These are phyloP conservation scores for Pterula multifida DNA, from an alignment of 1,284 basidiomycete species.

Conservation along the genomic window DNA sequence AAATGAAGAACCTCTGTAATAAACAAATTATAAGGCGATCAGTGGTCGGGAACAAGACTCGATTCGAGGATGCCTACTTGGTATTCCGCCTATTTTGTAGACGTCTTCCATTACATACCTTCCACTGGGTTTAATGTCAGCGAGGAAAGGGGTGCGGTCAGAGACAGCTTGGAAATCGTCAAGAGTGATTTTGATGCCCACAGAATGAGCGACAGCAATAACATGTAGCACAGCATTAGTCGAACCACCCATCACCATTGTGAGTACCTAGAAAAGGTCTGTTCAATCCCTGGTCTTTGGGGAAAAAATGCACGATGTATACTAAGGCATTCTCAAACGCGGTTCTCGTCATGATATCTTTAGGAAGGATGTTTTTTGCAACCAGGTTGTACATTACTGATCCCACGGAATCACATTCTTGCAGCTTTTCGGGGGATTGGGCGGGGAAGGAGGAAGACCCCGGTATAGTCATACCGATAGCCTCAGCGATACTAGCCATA, in stretches of 20 bases:
- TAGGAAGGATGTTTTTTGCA: constrained; percentile 85
- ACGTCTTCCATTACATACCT: constrained; percentile 89
- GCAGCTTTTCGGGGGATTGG: constrained; percentile 75
- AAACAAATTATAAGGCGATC: constrained; percentile 1
- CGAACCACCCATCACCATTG: constrained; percentile 90
- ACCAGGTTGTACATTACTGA: constrained; percentile 75
- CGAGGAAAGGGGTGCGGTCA: constrained; percentile 78
- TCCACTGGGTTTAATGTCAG: constrained; percentile 84
- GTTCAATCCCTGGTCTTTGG: constrained; percentile 5
- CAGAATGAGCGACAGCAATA: constrained; percentile 83
- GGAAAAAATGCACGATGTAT: constrained; percentile 12
- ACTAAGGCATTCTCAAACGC: constrained; percentile 98
- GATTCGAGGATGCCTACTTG: constrained; percentile 44
- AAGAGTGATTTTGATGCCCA: constrained; percentile 70
- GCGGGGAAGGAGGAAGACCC: constrained; percentile 96
- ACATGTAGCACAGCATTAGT: constrained; percentile 90
- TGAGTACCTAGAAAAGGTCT: constrained; percentile 50
- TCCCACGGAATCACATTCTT: constrained; percentile 78
- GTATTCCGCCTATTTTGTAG: constrained; percentile 81
- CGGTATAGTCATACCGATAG: constrained; percentile 89
- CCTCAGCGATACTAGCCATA: constrained; percentile 89
- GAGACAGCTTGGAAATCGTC: constrained; percentile 85
- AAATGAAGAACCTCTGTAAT: constrained; percentile 69
- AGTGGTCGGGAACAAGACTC: constrained; percentile 7
- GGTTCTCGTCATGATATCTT: constrained; percentile 91